These are phyloP conservation scores for Diversispora epigaea DNA, from an alignment of 192 early-diverging fungal genomes.

Conservation along the genomic window DNA sequence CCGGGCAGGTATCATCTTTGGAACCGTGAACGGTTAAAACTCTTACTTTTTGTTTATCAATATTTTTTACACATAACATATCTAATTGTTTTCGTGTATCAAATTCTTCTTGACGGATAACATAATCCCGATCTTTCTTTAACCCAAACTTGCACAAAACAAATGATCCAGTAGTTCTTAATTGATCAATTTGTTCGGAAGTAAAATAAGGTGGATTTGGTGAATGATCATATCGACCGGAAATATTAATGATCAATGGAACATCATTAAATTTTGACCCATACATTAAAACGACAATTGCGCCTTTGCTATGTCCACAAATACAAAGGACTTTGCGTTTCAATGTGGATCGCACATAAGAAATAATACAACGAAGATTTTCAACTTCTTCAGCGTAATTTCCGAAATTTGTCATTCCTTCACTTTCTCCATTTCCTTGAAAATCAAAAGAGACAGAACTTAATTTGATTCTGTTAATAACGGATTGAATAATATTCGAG, in stretches of 20 bases:
- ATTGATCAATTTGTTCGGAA: conserved; percentile 38
- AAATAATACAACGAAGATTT: conserved; percentile 44
- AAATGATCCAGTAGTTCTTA: conserved; percentile 45
- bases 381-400: conserved; percentile 55
- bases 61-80: conserved; percentile 46
- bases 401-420: conserved; percentile 53
- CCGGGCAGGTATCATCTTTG: conserved; percentile 49
- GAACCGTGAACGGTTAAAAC: conserved; percentile 53
- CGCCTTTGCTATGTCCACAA: conserved; percentile 58
- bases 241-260: conserved; percentile 45
- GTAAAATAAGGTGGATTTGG: conserved; percentile 46
- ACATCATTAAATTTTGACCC: conserved; percentile 42
- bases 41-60: conserved; percentile 41
- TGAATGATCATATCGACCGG: conserved; percentile 52
- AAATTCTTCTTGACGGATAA: conserved; percentile 39
- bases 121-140: conserved; percentile 23
- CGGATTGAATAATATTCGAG: conserved; percentile 33
- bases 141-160: conserved; percentile 48
- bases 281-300: conserved; percentile 49
- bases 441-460: conserved; percentile 53
- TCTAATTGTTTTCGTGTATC: conserved; percentile 35
- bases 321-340: conserved; percentile 38
- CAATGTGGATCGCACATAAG: conserved; percentile 29
- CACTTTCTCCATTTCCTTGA: conserved; percentile 56
- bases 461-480: conserved; percentile 35